Evolutionary conservation across 2,329 filamentous ascomycete genomes (phyloP).

Genomic region (Paecilomyces fulvus): DNA sequence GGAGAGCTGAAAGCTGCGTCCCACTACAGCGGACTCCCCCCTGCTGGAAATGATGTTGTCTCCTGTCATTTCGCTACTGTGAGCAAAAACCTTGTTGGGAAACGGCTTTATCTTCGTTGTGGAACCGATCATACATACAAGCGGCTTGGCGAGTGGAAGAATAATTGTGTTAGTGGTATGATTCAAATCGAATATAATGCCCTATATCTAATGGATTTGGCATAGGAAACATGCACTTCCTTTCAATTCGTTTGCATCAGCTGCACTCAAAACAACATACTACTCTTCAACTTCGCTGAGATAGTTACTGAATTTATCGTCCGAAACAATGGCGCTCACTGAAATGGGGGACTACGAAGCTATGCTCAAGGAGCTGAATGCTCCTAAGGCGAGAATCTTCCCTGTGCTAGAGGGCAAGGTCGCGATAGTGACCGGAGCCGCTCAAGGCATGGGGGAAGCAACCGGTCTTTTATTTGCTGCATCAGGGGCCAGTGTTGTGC

Average conservation of each 20-base stretch:
- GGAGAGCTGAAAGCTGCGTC: too few relatives aligned
- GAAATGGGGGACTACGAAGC: background rate
- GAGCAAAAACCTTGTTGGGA: too few relatives aligned
- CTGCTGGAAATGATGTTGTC: too few relatives aligned
- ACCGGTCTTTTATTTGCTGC: conserved; percentile 55
- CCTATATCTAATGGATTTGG: too few relatives aligned
- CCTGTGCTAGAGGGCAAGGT: conserved; percentile 1
- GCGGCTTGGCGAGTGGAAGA: too few relatives aligned
- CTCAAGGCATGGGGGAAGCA: conserved; percentile 23
- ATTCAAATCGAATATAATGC: too few relatives aligned
- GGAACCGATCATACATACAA: too few relatives aligned
- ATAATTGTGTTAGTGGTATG: too few relatives aligned
- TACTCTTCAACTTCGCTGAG: background rate
- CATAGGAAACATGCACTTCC: background rate
- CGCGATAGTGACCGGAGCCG: conserved; percentile 17
- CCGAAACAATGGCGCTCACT: background rate
- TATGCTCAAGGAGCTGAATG: conserved; percentile 1
- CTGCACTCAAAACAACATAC: background rate
- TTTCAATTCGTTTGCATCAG: background rate
- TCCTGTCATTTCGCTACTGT: too few relatives aligned
- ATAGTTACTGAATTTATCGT: background rate
- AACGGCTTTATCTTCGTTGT: too few relatives aligned
- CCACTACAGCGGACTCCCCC: too few relatives aligned
- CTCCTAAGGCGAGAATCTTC: background rate
- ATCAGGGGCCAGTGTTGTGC: conserved; percentile 71